phyloP scores from a whole-genome alignment of 2,329 filamentous ascomycete species.

The Biscogniauxia mediterranea region DNA sequence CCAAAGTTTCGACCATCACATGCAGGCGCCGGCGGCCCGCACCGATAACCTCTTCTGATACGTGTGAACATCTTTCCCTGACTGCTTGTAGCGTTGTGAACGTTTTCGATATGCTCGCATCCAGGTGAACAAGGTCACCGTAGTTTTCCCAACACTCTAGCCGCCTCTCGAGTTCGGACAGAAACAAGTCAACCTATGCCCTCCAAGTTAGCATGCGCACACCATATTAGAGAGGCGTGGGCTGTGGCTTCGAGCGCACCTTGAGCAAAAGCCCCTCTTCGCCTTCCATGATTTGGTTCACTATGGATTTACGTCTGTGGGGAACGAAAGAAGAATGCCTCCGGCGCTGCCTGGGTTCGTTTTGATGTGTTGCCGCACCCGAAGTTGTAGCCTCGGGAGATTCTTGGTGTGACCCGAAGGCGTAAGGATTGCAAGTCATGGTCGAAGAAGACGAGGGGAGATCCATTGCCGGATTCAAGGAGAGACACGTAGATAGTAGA shows the following conservation, averaged over 20 bases:
- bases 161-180: constrained; percentile 81
- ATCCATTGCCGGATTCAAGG: constrained; percentile 8
- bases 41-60: constrained; percentile 86
- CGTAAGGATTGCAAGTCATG: constrained; percentile 33
- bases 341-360: constrained; percentile 39
- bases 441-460: constrained; percentile 14
- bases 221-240: neutral
- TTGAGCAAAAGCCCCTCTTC: constrained; percentile 62
- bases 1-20: constrained; percentile 89
- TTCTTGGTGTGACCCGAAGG: constrained; percentile 34
- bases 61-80: constrained; percentile 81
- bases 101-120: constrained; percentile 79
- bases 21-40: constrained; percentile 80
- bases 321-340: constrained; percentile 59
- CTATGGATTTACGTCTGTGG: constrained; percentile 54
- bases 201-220: constrained; percentile 4
- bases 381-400: constrained; percentile 38
- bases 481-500: neutral
- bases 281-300: constrained; percentile 59
- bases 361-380: constrained; percentile 37
- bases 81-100: constrained; percentile 86
- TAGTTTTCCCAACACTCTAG: constrained; percentile 88
- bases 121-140: constrained; percentile 71
- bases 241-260: constrained; percentile 32
- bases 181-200: constrained; percentile 69